Base-by-base conservation (phyloP, 352 stramenopile species). In the Phytopythium kandeliae region DNA sequence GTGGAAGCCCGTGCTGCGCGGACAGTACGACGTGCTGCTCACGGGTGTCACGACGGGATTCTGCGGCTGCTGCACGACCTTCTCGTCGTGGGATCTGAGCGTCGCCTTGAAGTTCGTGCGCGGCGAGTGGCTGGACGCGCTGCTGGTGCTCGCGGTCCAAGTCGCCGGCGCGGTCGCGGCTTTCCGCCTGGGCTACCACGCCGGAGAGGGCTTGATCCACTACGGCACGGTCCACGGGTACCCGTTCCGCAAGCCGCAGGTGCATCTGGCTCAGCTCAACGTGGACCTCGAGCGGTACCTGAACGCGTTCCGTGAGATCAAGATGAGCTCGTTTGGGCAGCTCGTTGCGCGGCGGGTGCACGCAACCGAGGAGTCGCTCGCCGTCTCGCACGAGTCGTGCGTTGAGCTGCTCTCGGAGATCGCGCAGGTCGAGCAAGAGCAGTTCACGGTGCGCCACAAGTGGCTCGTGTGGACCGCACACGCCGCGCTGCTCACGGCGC, bases 51-150 rank as follows among this genome's bases (percentile, higher is more conserved):
- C 71, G 13, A 85, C 76, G n/a, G 76, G 76, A 12, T 87, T 87
- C 31, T 87, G 76, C 54, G 76, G 76, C 47, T 78, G 62, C 55
- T 85, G 73, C 54, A 87, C 76, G 26, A 85, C 76, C 4, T 87
- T 87, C 37, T 66, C 76, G 28, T 78, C 66, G 25, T 87, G 76
- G 76, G 70, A 84, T 33, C 48, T 87, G 3, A 62, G 60, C 7
- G 69, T 63, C 4, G 69, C 69, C 4, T 58, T 69, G 34, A 68
- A 77, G 64, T 85, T 83, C 42, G 62, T 81, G 47, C 69, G 67
- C 38, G 66, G 67, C 30, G 48, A 51, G 35, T 85, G 71, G 74
- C 48, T 74, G 4, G 68, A 80, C 37, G 74, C 74, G 31, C 33
- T 81, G 24, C 48, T 85, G 17, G 61, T 76, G 63, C 47, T 85